These are phyloP conservation scores for Linnemannia zychae DNA, from an alignment of 192 early-diverging fungal genomes.

Conservation along the genomic window DNA sequence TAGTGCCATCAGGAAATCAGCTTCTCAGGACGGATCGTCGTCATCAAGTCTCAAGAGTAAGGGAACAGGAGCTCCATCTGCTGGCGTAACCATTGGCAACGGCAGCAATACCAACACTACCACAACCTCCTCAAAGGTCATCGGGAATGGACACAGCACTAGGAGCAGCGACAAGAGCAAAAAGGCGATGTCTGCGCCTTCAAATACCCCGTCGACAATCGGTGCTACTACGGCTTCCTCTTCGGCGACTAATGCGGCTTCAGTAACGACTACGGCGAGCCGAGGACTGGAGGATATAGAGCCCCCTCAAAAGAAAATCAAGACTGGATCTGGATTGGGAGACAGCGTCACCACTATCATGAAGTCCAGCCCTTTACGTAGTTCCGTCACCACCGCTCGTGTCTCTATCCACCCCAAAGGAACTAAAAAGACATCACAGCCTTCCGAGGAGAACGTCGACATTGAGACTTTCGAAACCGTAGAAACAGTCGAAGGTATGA, in stretches of 20 bases:
- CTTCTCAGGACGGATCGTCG: neutral
- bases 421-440: neutral
- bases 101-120: neutral
- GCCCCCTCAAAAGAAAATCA: slow-evolving; percentile 6
- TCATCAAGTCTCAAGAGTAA: neutral
- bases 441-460: neutral
- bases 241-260: neutral
- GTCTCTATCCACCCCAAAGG: neutral
- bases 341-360: neutral
- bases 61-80: neutral
- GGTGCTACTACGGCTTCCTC: neutral
- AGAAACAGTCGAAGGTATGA: neutral
- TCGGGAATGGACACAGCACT: slow-evolving; percentile 1
- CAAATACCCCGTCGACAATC: neutral
- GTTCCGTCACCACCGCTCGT: slow-evolving; percentile 8
- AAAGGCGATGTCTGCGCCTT: neutral
- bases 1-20: neutral
- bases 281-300: neutral
- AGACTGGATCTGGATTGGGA: neutral
- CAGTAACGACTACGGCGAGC: neutral
- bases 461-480: neutral
- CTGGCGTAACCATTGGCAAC: slow-evolving; percentile 1
- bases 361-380: slow-evolving; percentile 19
- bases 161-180: slow-evolving; percentile 3
- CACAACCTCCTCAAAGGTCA: neutral